Base-by-base conservation (phyloP, 768 basidiomycete species). In the Porphyrellus cyaneotinctus region DNA sequence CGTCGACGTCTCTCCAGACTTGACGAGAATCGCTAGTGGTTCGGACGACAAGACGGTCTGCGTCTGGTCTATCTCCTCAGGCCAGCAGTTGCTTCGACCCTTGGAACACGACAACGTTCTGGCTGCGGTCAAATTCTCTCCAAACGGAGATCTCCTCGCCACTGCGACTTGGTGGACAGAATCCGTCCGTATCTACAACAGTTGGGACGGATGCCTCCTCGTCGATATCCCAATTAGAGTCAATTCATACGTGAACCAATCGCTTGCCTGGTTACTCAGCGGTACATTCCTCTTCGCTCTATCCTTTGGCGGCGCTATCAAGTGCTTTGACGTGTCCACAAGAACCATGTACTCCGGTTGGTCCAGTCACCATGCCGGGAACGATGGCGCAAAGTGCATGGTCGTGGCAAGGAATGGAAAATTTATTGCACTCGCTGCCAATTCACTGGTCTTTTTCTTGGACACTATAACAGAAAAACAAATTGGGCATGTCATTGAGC, bases 1-100 rank as follows among this genome's bases (percentile, higher is more conserved):
- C 18, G 53, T 62, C 6, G 61, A 62, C 28, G 9, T 62, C 17
- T 62, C 61, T 15, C 50, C 45, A 4, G 58, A 62, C 15, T 23
- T 4, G 42, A 52, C 42, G 7, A 44, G 15, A 17, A 38, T 62
- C 1, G 58, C 43, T 30, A 50, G 44, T 5, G 61, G 53, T 1
- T 59, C 59, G 7, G 53, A 51, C n/a, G 59, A 59, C 43, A 43
- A 23, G 35, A 52, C 36, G 15, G 50, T 37, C 13, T 49, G 58
- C n/a, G 33, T 60, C 11, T 55, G 53, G 53, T 51, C 47, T n/a
- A 17, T 62, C 23, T 17, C 7, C 4, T 47, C 52, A 31, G 52
- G 54, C 6, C n/a, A 61, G 31, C 41, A 35, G 18, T 13, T 58
- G 4, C 30, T 61, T 10, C 37, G 28, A 4, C 58, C 58, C 15